phyloP scores from a whole-genome alignment of 768 basidiomycete species.

The Nidula microcarpa region DNA sequence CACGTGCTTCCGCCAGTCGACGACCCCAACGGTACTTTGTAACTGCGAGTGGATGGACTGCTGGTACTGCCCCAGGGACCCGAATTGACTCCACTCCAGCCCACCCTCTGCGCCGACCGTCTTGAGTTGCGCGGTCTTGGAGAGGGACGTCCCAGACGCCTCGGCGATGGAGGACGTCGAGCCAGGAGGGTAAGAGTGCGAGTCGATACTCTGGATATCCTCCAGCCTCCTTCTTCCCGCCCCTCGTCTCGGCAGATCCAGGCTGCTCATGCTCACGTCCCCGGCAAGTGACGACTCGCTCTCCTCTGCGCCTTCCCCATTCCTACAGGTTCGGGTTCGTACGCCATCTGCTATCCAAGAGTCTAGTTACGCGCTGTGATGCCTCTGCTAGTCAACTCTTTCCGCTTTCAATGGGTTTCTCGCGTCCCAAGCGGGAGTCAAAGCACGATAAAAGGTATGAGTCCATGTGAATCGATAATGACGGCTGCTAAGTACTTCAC shows the following conservation, averaged over 20 bases:
- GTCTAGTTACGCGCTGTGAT: too few relatives aligned
- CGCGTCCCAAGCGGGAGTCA: too few relatives aligned
- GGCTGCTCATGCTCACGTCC: conserved; percentile 37
- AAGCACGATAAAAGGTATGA: too few relatives aligned
- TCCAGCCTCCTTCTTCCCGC: conserved; percentile 54
- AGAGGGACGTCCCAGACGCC: conserved; percentile 30
- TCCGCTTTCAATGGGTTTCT: too few relatives aligned
- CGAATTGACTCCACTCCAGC: conserved; percentile 32
- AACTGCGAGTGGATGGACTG: conserved; percentile 55
- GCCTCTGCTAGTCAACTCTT: too few relatives aligned
- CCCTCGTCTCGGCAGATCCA: conserved; percentile 36
- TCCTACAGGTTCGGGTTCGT: too few relatives aligned
- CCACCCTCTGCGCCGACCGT: conserved; percentile 14
- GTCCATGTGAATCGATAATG: too few relatives aligned
- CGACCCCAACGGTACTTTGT: conserved; percentile 52
- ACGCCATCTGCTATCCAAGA: too few relatives aligned
- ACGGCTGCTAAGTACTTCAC: too few relatives aligned
- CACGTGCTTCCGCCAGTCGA: conserved; percentile 73
- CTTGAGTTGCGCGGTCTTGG: conserved; percentile 21
- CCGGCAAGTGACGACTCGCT: not conserved
- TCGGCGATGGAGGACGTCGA: conserved; percentile 30
- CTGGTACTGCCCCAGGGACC: conserved; percentile 48
- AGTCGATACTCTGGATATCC: conserved; percentile 66
- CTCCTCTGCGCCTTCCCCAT: conserved; percentile 27
- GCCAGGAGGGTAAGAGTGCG: conserved; percentile 61